Evolutionary conservation across 2,329 filamentous ascomycete species (phyloP).

Genomic region (Paraphaeosphaeria sporulosa): DNA sequence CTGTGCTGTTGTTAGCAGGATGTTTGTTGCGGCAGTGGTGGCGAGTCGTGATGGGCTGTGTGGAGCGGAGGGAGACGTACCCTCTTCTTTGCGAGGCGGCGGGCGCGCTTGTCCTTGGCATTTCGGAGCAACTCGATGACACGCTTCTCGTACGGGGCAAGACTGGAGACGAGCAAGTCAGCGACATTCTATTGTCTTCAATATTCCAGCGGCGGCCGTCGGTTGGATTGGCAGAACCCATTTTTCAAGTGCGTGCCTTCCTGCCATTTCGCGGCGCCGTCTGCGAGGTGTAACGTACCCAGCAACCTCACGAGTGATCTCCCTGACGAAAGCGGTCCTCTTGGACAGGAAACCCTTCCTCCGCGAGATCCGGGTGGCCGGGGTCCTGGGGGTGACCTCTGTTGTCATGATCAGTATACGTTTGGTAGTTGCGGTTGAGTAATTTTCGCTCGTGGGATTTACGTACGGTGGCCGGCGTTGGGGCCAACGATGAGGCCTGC

Average conservation of each 20-base stretch:
- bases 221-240: background rate
- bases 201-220: background rate
- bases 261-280: slow-evolving; percentile 5
- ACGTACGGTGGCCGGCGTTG: slow-evolving; percentile 73
- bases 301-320: slow-evolving; percentile 98
- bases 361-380: slow-evolving; percentile 62
- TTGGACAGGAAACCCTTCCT: slow-evolving; percentile 97
- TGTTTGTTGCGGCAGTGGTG: slow-evolving; percentile 5
- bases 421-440: slow-evolving; percentile 21
- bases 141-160: slow-evolving; percentile 81
- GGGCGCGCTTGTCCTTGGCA: slow-evolving; percentile 98
- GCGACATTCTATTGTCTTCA: slow-evolving; percentile 4
- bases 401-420: slow-evolving; percentile 35
- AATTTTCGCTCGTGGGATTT: slow-evolving; percentile 25
- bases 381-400: slow-evolving; percentile 61
- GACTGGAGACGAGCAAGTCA: slow-evolving; percentile 36
- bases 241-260: slow-evolving; percentile 8
- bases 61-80: slow-evolving; percentile 61
- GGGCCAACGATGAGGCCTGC: slow-evolving; percentile 64
- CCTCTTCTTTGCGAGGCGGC: slow-evolving; percentile 99
- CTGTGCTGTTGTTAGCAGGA: slow-evolving; percentile 55
- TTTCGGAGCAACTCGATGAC: slow-evolving; percentile 99
- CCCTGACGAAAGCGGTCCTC: slow-evolving; percentile 94
- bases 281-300: slow-evolving; percentile 67
- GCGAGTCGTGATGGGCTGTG: slow-evolving; percentile 7